A percentile compares a stretch with the other conserved stretches of the same genome.
phyloP scores from a whole-genome alignment of 306 rosid genomes.

The Alnus rubra region DNA sequence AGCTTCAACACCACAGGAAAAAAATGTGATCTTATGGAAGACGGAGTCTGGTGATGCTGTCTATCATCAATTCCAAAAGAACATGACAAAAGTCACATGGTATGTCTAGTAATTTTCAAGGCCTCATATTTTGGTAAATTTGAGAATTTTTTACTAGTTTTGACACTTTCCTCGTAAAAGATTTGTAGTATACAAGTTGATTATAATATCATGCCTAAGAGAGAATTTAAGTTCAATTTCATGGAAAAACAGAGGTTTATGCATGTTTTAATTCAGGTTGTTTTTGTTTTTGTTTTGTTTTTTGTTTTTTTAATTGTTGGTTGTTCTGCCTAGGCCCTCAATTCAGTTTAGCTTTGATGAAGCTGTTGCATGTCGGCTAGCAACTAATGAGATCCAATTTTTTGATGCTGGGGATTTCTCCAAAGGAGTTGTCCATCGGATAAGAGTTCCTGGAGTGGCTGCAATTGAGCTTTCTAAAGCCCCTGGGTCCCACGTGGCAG shows the following conservation, averaged over 20 bases:
- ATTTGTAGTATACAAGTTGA: not conserved
- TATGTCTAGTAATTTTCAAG: constrained; percentile 22
- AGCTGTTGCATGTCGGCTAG: constrained; percentile 74
- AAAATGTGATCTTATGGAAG: constrained; percentile 73
- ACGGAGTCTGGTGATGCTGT: constrained; percentile 55
- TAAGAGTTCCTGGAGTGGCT: constrained; percentile 76
- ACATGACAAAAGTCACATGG: constrained; percentile 70
- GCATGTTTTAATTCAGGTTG: not conserved
- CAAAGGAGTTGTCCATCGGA: constrained; percentile 60
- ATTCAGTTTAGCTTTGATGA: constrained; percentile 80
- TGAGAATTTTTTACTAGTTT: not conserved
- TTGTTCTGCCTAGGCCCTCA: constrained; percentile 59
- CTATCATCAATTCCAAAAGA: constrained; percentile 74
- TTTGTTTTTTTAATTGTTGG: constrained; percentile 2
- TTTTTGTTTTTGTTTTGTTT: not conserved
- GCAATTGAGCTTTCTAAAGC: constrained; percentile 74
- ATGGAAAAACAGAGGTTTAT: not conserved
- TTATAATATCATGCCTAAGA: not conserved
- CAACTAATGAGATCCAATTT: constrained; percentile 86
- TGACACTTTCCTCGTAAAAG: not conserved
- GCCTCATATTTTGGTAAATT: not conserved
- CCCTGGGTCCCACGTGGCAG: constrained; percentile 86
- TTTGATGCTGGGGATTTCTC: constrained; percentile 69
- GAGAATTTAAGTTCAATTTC: not conserved
- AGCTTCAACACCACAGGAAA: constrained; percentile 64